A percentile compares a stretch with the other conserved stretches of the same genome.
These are phyloP conservation scores for Penstemon barbatus DNA, from an alignment of 257 asterid genomes.

Conservation along the genomic window DNA sequence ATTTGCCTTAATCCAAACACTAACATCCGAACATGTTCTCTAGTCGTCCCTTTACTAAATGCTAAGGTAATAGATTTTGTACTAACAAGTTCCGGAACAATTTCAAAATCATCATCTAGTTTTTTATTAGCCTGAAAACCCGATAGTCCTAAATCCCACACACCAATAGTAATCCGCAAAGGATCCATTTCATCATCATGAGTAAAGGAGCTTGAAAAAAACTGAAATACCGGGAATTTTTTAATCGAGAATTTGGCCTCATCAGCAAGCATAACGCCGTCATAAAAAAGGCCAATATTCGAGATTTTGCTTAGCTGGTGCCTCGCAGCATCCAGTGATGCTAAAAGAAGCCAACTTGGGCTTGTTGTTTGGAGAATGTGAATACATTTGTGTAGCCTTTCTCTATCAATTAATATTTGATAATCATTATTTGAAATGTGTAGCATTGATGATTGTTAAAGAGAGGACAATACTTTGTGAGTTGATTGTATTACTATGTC, in stretches of 20 bases:
- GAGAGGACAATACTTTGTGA: constrained; percentile 62
- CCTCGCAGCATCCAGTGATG: constrained; percentile 62
- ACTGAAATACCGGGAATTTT: constrained; percentile 39
- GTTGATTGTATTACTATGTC: constrained; percentile 61
- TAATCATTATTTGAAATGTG: constrained; percentile 38
- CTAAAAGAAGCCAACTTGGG: constrained; percentile 58
- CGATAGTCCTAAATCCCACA: constrained; percentile 42
- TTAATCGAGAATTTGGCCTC: constrained; percentile 43
- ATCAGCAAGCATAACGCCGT: constrained; percentile 39
- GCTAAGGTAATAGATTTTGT: constrained; percentile 47
- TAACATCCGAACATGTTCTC: constrained; percentile 48
- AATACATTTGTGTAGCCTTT: constrained; percentile 48
- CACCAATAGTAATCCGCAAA: constrained; percentile 47
- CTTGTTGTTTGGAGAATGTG: constrained; percentile 60
- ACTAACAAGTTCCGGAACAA: constrained; percentile 50
- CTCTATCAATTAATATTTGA: constrained; percentile 35
- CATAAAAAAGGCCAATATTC: constrained; percentile 29
- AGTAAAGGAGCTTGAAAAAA: constrained; percentile 27
- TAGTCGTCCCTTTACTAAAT: constrained; percentile 50
- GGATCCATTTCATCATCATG: constrained; percentile 43
- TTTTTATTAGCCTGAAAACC: constrained; percentile 53
- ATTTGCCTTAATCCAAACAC: constrained; percentile 45
- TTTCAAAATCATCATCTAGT: constrained; percentile 36
- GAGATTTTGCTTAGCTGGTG: constrained; percentile 48
- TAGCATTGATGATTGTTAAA: constrained; percentile 63